Evolutionary conservation across 2,329 filamentous ascomycete genomes (phyloP), one percentile per base, ranked within the genome.

Genomic region (Epichloe sibirici): DNA sequence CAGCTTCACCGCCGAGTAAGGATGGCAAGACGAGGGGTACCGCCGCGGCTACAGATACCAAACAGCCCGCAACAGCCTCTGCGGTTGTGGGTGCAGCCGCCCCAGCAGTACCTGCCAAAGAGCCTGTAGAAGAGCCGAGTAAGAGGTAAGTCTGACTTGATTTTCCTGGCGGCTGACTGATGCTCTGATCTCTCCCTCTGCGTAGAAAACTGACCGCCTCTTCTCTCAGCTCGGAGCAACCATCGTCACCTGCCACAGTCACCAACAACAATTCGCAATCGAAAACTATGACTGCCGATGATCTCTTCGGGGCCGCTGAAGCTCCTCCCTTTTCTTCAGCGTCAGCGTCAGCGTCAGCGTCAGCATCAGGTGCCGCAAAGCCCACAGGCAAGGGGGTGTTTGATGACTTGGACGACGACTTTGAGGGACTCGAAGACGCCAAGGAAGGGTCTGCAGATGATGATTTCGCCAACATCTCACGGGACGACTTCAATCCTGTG

Each of bases 361-460:
- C 45, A 15, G 25, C 48, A 13, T 15, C 46, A 9, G 31, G 12
- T 6, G 61, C 66, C 13, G 59, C 67, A 5, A 65, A 70, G 53
- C 64, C 61, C 15, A 37, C 55, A 17, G 28, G 67, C 39, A 78
- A 78, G 61, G 68, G 76, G 23, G 75, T 79, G 2, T 88, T 90
- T 64, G 83, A 87, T 55, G 86, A 90, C 49, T 81, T 90, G 55
- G 87, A 89, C 48, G 80, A 84, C 57, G 87, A 89, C 43, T 93
- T 93, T 59, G 86, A 88, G 60, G 88, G 88, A 52, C 78, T 94
- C 15, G 83, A 88, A 55, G 88, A 94, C 62, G 88, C 88, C 45
- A 88, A 89, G 64, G 88, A 93, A 66, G 86, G 85, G 48, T 83
- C 79, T 25, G 82, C 78, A 1, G 88, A 90, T 54, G 87, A 91